Percentiles rank a stretch among this genome's conserved stretches.
Conservation (phyloP, 805 yeast genomes). For the Sugiyamaella mastotermitis region DNA sequence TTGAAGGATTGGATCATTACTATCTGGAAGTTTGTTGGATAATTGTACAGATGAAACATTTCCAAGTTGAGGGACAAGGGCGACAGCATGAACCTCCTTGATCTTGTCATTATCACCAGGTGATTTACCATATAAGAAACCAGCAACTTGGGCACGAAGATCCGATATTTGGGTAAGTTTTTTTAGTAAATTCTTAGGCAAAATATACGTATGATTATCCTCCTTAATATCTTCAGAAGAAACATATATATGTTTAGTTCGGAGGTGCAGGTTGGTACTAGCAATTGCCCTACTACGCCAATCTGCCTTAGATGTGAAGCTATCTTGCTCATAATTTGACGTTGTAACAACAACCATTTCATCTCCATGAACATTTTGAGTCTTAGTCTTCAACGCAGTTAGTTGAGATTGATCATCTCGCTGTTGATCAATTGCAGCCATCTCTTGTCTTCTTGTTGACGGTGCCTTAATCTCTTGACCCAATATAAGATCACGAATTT, state of each 20-base stretch:
- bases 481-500: constrained; percentile 85
- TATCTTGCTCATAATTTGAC: constrained; percentile 75
- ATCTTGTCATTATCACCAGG: constrained; percentile 66
- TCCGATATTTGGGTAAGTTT: constrained; percentile 79
- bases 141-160: constrained; percentile 75
- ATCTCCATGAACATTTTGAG: constrained; percentile 92
- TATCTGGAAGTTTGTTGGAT: constrained; percentile 35
- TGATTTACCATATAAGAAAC: constrained; percentile 70
- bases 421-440: constrained; percentile 57
- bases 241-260: constrained; percentile 70
- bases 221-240: constrained; percentile 54
- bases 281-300: constrained; percentile 90
- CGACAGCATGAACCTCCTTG: constrained; percentile 72
- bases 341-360: constrained; percentile 93
- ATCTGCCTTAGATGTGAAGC: constrained; percentile 77
- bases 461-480: constrained; percentile 95
- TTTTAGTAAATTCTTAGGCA: constrained; percentile 76
- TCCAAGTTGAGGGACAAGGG: constrained; percentile 84
- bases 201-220: constrained; percentile 58
- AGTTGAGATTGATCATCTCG: constrained; percentile 37
- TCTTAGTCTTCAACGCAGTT: constrained; percentile 74
- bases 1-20: constrained; percentile 34
- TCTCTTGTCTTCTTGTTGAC: constrained; percentile 76
- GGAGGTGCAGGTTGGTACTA: constrained; percentile 61
- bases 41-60: constrained; percentile 58